Evolutionary conservation across 768 basidiomycete genomes (phyloP), one percentile per base, ranked within the genome.

Genomic region (Crepidotus variabilis): DNA sequence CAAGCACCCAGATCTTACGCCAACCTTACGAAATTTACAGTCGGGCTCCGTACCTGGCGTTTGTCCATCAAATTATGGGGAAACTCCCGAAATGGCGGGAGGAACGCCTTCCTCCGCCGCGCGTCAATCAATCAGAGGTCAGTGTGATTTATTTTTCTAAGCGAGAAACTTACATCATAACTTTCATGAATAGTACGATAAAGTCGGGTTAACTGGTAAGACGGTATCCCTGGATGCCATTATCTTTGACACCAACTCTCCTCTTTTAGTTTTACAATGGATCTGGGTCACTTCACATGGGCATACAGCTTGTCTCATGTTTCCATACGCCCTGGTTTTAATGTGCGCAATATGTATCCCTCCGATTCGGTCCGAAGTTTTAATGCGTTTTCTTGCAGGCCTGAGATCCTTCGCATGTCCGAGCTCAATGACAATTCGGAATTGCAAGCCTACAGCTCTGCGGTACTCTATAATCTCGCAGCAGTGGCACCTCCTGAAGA

Each of bases 371-470:
- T 7, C 48, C 45, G 24, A 52, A 43, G 43, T 18, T 14, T 5
- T 13, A 56, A 51, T 58, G 50, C 54, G 60, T 51, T 51, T 34
- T 48, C 56, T 18, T 43, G 4, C 65, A 94, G 92, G 67, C 92
- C 92, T 35, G 91, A 92, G 68, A 88, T 93, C 56, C 80, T 95
- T 65, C 86, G 84, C 59, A 92, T 96, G 88, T 86, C 92, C 54
- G 94, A 96, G 65, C 79, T 95, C 55, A 93, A 88, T 65, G 94
- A 96, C 65, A 87, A 79, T 68, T 76, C 85, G 7, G 94, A 95
- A 56, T 69, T 96, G 56, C 92, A 93, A 68, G 78, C 82, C 28
- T 90, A 90, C 63, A 88, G 90, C 61, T 84, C 87, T 48, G 86
- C 86, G 4, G 86, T 94, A 10, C 72, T 95, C 47, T 90, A 91